Conservation (phyloP, 345 rosid genomes). For the Acer campestre region DNA sequence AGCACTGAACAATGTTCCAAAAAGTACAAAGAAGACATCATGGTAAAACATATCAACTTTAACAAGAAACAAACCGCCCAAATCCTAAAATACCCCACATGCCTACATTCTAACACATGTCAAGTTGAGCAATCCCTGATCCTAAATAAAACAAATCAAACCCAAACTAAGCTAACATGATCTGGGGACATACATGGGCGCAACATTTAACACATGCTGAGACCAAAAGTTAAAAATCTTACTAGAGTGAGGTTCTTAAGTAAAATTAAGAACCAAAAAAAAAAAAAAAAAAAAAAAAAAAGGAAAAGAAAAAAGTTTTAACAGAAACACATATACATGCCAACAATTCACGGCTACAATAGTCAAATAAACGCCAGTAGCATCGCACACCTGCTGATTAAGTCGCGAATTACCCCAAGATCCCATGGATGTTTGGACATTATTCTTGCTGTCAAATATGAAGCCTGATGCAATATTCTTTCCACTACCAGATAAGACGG, state of each 20-base stretch:
- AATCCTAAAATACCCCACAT: not conserved
- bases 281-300: not conserved
- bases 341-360: not conserved
- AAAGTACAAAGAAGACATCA: not conserved
- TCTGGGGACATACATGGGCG: not conserved
- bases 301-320: not conserved
- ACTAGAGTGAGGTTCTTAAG: not conserved
- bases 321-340: not conserved
- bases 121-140: not conserved
- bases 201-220: not conserved
- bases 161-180: not conserved
- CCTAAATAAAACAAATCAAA: constrained; percentile 1
- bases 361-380: not conserved
- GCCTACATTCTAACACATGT: not conserved
- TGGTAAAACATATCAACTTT: not conserved
- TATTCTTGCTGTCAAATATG: constrained; percentile 57
- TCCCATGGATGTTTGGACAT: constrained; percentile 62
- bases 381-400: constrained; percentile 68
- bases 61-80: not conserved
- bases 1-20: not conserved
- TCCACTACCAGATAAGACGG: constrained; percentile 43
- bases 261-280: not conserved
- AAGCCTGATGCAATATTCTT: constrained; percentile 48
- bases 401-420: constrained; percentile 70
- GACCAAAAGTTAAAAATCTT: not conserved